Evolutionary conservation across 2,329 filamentous ascomycete species (phyloP), one percentile per base, ranked within the genome.

Genomic region (Exophiala phaeomuriformis): DNA sequence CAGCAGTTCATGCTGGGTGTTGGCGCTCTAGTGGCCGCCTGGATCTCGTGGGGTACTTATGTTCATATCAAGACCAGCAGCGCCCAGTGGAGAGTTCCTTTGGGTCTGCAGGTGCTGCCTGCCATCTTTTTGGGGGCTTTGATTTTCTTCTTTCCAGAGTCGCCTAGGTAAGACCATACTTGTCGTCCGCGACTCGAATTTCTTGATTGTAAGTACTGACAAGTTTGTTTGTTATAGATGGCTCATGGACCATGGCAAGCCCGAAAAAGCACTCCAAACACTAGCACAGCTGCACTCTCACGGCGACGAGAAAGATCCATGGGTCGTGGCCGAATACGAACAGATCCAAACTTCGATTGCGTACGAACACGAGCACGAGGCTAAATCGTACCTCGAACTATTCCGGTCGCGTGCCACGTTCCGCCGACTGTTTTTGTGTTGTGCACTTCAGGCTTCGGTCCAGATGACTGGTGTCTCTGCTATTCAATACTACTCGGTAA

Each of bases 1-100:
- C 87, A 90, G 67, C 87, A 90, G 63, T 90, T 90, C 65, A 90
- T 90, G 86, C 68, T 91, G 48, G 87, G 86, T 1, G 79, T 91
- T 30, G 88, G 88, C 52, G 74, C 85, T 10, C 77, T 93, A 1
- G 71, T 83, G 10, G 87, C 88, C 0, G 77, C 82, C 0, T 90
- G 86, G 86, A 81, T 86, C 45, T 82, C 81, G 0, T 91, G 83
- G 57, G 87, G 83, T 42, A 76, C 74, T 3, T 79, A 79, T 58
- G 71, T 75, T 39, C 73, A 75, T 10, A 78, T 82, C 55, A 64
- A 69, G 1, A 68, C 64, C 47, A 72, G 77, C 61, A 67, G 71
- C 61, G 73, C 72, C 7, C 80, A 82, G 65, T 83, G 82, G 83
- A 76, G 81, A 27, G 69, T 85, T 19, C 77, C 78, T 39, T 75